Conservation (phyloP, 768 basidiomycete species). For the Rubroboletus satanas region DNA sequence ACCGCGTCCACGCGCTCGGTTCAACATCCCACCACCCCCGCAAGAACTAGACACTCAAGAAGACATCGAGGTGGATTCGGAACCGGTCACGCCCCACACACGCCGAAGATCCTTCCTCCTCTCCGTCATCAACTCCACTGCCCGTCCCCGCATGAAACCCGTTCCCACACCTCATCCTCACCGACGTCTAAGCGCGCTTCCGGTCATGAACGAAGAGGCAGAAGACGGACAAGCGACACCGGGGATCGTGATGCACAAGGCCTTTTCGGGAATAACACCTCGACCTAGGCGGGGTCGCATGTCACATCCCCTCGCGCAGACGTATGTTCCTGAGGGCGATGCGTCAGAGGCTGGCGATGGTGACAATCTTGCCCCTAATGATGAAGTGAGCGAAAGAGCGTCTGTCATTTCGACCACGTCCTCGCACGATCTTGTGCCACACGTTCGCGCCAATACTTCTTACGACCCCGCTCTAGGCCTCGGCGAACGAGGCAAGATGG, state of each 20-base stretch:
- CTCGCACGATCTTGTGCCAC: conserved; percentile 82
- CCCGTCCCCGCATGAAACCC: conserved; percentile 56
- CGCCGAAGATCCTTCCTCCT: conserved; percentile 80
- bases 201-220: conserved; percentile 41
- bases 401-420: conserved; percentile 82
- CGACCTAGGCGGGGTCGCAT: conserved; percentile 48
- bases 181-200: conserved; percentile 58
- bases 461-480: conserved; percentile 83
- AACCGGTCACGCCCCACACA: conserved; percentile 63
- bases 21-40: conserved; percentile 47
- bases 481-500: conserved; percentile 62
- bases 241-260: conserved; percentile 40
- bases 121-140: conserved; percentile 77
- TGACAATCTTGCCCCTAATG: conserved; percentile 30
- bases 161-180: conserved; percentile 44
- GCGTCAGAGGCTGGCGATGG: conserved; percentile 31
- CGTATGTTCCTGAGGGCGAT: conserved; percentile 35
- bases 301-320: conserved; percentile 67
- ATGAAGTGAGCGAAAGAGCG: conserved; percentile 49
- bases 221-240: conserved; percentile 31
- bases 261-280: conserved; percentile 65
- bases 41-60: conserved; percentile 36
- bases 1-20: conserved; percentile 58
- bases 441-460: conserved; percentile 77
- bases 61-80: conserved; percentile 34